Percentiles rank a stretch among this genome's conserved stretches.
These are phyloP conservation scores for Talaromyces sp. DNA, from an alignment of 2,329 filamentous ascomycete species.

Conservation along the genomic window DNA sequence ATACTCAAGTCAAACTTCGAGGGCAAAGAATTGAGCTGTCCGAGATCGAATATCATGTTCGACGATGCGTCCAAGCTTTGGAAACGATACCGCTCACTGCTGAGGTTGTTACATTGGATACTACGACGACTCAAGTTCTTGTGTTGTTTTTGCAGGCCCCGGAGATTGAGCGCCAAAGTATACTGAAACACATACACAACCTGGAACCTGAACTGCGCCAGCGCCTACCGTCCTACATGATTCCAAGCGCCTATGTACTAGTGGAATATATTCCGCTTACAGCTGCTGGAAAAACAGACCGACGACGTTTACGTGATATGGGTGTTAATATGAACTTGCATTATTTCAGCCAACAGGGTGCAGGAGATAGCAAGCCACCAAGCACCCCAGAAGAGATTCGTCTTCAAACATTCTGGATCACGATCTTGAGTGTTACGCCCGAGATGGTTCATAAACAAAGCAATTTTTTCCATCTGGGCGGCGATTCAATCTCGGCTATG, in stretches of 20 bases:
- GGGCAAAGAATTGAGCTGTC: conserved; percentile 43
- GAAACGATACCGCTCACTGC: neutral
- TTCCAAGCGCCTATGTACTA: conserved; percentile 21
- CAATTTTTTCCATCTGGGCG: conserved; percentile 6
- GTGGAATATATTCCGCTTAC: conserved; percentile 6
- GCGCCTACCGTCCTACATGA: conserved; percentile 24
- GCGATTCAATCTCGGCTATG: conserved; percentile 10
- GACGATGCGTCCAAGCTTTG: conserved; percentile 33
- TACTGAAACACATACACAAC: neutral
- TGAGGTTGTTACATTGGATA: neutral
- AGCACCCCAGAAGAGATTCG: conserved; percentile 1
- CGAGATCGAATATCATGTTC: conserved; percentile 36
- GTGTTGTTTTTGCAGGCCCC: neutral
- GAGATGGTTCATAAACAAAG: neutral
- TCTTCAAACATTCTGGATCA: conserved; percentile 7
- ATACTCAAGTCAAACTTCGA: conserved; percentile 40
- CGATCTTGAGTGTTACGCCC: neutral
- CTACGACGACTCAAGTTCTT: neutral
- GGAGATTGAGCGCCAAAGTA: neutral
- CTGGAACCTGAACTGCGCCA: neutral
- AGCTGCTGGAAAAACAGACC: conserved; percentile 10
- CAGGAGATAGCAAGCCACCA: neutral
- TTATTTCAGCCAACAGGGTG: conserved; percentile 2
- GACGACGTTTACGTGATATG: neutral
- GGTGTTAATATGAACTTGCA: neutral